These are phyloP conservation scores for Zoysia pacifica DNA, from an alignment of 176 grass and related monocot genomes.

Conservation along the genomic window DNA sequence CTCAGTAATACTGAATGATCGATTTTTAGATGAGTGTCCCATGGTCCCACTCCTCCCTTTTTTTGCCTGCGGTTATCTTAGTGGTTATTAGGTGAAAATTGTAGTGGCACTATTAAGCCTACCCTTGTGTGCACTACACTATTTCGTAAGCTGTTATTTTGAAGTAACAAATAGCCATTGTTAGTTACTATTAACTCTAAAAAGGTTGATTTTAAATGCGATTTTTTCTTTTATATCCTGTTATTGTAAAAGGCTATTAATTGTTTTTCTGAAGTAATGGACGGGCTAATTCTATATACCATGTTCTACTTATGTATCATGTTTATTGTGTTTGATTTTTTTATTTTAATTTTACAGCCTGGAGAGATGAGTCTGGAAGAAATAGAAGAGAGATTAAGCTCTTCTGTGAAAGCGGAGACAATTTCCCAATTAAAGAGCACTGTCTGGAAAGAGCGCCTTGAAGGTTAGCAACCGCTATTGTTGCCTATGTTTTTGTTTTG, in stretches of 20 bases:
- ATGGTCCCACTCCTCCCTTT: too few species aligned
- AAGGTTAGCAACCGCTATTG: conserved; percentile 56
- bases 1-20: neutral
- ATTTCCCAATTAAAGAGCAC: conserved; percentile 88
- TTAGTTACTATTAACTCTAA: neutral
- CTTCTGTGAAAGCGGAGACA: conserved; percentile 71
- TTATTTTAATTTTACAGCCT: conserved; percentile 54
- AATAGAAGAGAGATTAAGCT: conserved; percentile 87
- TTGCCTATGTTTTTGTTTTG: conserved; percentile 23
- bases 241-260: neutral
- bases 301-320: neutral
- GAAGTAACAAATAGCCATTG: neutral
- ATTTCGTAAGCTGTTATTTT: neutral
- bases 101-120: neutral
- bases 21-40: neutral
- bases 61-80: too few species aligned
- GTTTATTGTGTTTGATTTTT: conserved; percentile 41
- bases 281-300: neutral
- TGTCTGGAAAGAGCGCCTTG: conserved; percentile 96
- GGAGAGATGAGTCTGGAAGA: conserved; percentile 95
- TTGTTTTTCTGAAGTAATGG: neutral
- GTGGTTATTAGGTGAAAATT: too few species aligned
- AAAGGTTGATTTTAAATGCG: neutral
- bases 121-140: neutral
- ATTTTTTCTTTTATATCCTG: neutral